Evolutionary conservation across 2,329 filamentous ascomycete genomes (phyloP).

Genomic region (Fusarium nisikadoi): DNA sequence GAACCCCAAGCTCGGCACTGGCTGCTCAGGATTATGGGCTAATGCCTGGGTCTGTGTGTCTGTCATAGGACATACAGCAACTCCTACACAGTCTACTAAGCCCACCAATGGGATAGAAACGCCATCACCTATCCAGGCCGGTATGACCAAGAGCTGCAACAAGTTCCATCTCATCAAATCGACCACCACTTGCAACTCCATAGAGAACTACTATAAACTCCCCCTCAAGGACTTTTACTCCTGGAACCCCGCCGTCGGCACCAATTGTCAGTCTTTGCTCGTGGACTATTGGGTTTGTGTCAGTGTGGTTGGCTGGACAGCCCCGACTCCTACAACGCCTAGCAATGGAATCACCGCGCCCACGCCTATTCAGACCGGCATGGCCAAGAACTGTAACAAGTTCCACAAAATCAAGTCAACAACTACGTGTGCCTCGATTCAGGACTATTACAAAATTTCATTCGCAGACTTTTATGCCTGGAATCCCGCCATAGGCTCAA

Average conservation of each 20-base stretch:
- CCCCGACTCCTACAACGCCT: background rate
- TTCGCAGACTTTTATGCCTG: background rate
- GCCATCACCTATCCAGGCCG: background rate
- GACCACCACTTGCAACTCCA: background rate
- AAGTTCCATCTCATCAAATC: background rate
- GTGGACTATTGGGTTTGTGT: background rate
- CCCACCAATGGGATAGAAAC: background rate
- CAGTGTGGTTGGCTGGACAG: background rate
- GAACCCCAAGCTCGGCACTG: background rate
- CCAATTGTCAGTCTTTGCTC: background rate
- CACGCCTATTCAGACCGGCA: background rate
- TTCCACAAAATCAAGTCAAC: background rate
- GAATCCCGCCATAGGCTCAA: conserved; percentile 8
- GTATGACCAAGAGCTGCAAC: background rate
- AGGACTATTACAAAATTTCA: conserved; percentile 11
- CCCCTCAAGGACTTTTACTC: background rate
- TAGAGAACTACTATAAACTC: background rate
- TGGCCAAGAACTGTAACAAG: background rate
- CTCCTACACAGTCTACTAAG: background rate
- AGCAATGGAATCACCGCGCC: background rate
- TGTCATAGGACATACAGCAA: background rate
- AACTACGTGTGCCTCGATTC: background rate
- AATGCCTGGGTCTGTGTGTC: background rate
- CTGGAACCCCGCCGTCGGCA: background rate
- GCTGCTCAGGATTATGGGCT: background rate